phyloP scores from a whole-genome alignment of 2,329 filamentous ascomycete genomes.

The Coniochaeta hoffmannii region DNA sequence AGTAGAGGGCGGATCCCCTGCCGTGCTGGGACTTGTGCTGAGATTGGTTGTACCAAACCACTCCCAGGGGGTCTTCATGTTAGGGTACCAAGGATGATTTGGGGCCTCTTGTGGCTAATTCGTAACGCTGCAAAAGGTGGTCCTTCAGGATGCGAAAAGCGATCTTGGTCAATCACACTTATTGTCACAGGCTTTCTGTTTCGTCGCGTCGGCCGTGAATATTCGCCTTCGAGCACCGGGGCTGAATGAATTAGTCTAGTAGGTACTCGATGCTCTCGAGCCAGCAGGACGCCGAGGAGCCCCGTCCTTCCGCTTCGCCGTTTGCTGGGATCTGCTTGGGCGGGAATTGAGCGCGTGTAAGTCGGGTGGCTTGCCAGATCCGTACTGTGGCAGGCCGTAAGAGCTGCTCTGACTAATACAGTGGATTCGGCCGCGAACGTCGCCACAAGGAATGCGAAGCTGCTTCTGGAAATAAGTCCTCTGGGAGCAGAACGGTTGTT shows the following conservation, averaged over 20 bases:
- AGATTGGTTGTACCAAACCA: background rate
- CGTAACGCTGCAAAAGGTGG: background rate
- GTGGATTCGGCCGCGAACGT: background rate
- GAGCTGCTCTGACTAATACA: background rate
- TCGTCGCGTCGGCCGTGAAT: background rate
- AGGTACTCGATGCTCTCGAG: background rate
- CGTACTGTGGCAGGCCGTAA: background rate
- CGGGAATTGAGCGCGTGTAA: background rate
- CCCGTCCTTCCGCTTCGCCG: background rate
- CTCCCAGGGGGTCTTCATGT: background rate
- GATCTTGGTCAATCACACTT: no score
- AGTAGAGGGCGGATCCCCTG: conserved; percentile 4
- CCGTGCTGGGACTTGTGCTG: background rate
- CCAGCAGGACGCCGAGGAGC: background rate
- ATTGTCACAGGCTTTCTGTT: background rate
- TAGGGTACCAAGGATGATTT: background rate
- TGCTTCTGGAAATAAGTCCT: background rate
- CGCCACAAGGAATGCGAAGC: background rate
- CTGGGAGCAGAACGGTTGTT: background rate
- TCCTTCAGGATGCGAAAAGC: no score
- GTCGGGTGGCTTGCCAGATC: background rate
- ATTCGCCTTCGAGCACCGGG: background rate
- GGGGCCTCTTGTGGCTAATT: background rate
- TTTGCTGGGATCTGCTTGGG: background rate
- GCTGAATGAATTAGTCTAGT: background rate